Evolutionary conservation across 805 yeast species (phyloP).

Genomic region (Saccharomycopsis selenospora): DNA sequence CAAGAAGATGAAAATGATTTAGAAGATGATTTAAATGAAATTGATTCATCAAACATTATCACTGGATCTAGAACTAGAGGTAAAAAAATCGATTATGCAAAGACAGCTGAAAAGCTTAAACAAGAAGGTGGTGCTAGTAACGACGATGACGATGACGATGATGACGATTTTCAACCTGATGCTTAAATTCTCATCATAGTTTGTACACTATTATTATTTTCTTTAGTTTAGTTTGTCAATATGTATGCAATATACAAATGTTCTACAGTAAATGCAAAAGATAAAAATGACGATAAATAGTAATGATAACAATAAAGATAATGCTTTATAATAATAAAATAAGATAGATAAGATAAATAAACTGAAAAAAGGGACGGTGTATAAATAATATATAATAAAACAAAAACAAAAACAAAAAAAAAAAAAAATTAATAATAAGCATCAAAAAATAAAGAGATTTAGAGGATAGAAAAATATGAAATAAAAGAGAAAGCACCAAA

Average conservation of each 20-base stretch:
- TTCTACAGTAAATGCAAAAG: not conserved
- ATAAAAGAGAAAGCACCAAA: too few species aligned
- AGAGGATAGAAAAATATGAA: too few species aligned
- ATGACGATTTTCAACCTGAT: constrained; percentile 41
- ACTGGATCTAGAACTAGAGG: constrained; percentile 89
- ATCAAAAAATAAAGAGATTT: too few species aligned
- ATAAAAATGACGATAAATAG: not conserved
- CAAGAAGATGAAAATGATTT: constrained; percentile 57
- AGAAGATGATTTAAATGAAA: constrained; percentile 73
- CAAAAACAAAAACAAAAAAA: not conserved
- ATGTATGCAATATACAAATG: not conserved
- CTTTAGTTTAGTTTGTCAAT: not conserved
- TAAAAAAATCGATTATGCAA: constrained; percentile 73
- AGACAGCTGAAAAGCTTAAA: constrained; percentile 68
- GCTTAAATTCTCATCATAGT: constrained; percentile 19
- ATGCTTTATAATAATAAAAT: not conserved
- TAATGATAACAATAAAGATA: not conserved
- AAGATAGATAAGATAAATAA: not conserved
- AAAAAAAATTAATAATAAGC: constrained; percentile 3
- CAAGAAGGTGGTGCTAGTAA: constrained; percentile 39
- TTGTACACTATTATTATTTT: not conserved
- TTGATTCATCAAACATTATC: constrained; percentile 77
- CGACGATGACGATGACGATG: constrained; percentile 37
- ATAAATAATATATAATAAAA: not conserved
- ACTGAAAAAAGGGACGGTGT: not conserved